These are phyloP conservation scores for Citropsis articulata DNA, from an alignment of 345 rosid genomes.

Conservation along the genomic window DNA sequence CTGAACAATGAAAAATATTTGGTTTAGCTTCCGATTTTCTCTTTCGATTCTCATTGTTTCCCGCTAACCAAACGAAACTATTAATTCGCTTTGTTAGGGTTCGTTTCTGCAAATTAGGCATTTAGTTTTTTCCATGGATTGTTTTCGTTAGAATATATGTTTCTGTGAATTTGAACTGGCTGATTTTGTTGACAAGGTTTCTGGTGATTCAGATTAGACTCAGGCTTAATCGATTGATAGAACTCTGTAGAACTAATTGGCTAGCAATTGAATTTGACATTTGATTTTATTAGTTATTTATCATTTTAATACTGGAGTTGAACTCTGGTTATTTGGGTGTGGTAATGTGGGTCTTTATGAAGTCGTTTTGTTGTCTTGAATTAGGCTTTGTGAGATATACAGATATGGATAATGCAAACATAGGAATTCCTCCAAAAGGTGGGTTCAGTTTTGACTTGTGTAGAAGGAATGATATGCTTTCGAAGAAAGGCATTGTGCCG, in stretches of 20 bases:
- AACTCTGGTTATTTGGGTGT: not conserved
- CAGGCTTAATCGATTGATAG: not conserved
- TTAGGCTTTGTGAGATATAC: not conserved
- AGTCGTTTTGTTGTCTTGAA: not conserved
- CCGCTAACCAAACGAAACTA: not conserved
- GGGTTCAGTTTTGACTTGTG: slow-evolving; percentile 89
- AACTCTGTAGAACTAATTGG: not conserved
- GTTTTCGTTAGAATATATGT: not conserved
- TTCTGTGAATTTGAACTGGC: not conserved
- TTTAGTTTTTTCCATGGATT: not conserved
- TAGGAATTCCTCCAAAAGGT: slow-evolving; percentile 55
- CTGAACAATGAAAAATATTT: not conserved
- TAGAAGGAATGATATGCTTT: slow-evolving; percentile 67
- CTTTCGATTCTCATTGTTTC: not conserved
- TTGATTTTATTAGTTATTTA: not conserved
- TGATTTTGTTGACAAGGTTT: not conserved
- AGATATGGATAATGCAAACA: slow-evolving; percentile 42
- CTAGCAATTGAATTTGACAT: not conserved
- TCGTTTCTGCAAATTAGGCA: not conserved
- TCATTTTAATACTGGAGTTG: not conserved
- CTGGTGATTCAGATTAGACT: not conserved
- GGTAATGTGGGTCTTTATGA: not conserved
- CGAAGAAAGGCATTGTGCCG: slow-evolving; percentile 50
- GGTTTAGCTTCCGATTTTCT: not conserved
- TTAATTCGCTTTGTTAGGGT: not conserved